phyloP scores from a whole-genome alignment of 164 flowering plant species.

The grape (Vitis vinifera) region DNA sequence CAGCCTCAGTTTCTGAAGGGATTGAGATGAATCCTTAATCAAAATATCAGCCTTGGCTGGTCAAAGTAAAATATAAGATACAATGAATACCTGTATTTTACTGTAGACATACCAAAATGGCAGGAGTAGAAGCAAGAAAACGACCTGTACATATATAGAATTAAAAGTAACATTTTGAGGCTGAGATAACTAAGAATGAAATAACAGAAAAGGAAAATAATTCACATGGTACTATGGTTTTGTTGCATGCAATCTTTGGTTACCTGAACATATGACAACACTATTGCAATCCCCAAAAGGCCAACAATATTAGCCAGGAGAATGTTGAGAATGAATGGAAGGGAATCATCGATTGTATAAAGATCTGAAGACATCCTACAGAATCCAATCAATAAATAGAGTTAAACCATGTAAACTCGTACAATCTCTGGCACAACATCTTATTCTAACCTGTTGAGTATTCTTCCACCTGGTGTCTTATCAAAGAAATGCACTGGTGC shows the following conservation, averaged over 20 bases:
- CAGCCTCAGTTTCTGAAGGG: no score
- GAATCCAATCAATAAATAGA: slow-evolving; percentile 2
- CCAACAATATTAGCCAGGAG: slow-evolving; percentile 88
- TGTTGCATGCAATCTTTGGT: not conserved
- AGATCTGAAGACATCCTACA: slow-evolving; percentile 94
- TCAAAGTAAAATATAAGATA: not conserved
- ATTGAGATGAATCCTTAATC: no score
- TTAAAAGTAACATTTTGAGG: not conserved
- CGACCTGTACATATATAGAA: slow-evolving; percentile 48
- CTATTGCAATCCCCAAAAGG: slow-evolving; percentile 73
- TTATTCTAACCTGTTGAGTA: slow-evolving; percentile 75
- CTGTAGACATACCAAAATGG: slow-evolving; percentile 87
- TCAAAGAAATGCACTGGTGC: slow-evolving; percentile 87
- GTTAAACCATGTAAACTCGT: not conserved
- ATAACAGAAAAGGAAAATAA: not conserved
- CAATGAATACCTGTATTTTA: slow-evolving; percentile 68
- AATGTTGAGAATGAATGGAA: slow-evolving; percentile 95
- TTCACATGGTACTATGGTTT: no score
- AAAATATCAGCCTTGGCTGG: not conserved
- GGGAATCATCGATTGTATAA: slow-evolving; percentile 93
- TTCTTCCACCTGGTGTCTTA: slow-evolving; percentile 89
- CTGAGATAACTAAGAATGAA: not conserved
- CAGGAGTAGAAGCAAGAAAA: slow-evolving; percentile 69
- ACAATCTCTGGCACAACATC: not conserved
- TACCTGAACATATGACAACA: slow-evolving; percentile 90